Conservation (phyloP, 1,139 yeast species). For the Starmera stellimalicola region DNA sequence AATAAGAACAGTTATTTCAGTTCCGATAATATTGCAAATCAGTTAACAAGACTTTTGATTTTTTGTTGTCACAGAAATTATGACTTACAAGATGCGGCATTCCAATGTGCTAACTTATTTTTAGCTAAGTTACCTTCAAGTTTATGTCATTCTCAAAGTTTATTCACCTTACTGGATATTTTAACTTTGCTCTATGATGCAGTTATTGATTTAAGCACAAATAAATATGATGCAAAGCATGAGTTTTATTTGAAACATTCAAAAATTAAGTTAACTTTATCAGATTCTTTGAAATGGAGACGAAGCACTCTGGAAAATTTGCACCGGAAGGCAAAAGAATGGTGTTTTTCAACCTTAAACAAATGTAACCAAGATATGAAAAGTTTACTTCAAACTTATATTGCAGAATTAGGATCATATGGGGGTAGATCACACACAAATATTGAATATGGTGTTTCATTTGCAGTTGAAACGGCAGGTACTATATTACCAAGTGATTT, state of each 20-base stretch:
- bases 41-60: constrained; percentile 58
- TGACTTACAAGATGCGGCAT: constrained; percentile 72
- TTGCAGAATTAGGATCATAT: constrained; percentile 34
- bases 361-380: constrained; percentile 66
- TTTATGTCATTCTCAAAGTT: constrained; percentile 62
- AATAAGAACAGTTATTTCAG: constrained; percentile 31
- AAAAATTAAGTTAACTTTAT: constrained; percentile 51
- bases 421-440: constrained; percentile 19
- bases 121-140: constrained; percentile 69
- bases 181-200: constrained; percentile 71
- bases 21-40: constrained; percentile 56
- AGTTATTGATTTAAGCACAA: constrained; percentile 77
- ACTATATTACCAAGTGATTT: constrained; percentile 54
- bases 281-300: constrained; percentile 79
- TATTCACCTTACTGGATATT: constrained; percentile 74
- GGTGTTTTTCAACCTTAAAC: constrained; percentile 51
- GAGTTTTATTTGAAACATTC: constrained; percentile 54
- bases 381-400: constrained; percentile 67
- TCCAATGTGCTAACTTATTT: constrained; percentile 66
- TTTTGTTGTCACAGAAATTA: constrained; percentile 72
- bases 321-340: constrained; percentile 47
- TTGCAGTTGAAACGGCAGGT: constrained; percentile 87
- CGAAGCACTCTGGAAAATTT: constrained; percentile 53
- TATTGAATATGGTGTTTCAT: constrained; percentile 73
- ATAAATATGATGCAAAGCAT: constrained; percentile 77